Conservation (phyloP, 2,329 filamentous ascomycete species). For the Zopfia rhizophila region DNA sequence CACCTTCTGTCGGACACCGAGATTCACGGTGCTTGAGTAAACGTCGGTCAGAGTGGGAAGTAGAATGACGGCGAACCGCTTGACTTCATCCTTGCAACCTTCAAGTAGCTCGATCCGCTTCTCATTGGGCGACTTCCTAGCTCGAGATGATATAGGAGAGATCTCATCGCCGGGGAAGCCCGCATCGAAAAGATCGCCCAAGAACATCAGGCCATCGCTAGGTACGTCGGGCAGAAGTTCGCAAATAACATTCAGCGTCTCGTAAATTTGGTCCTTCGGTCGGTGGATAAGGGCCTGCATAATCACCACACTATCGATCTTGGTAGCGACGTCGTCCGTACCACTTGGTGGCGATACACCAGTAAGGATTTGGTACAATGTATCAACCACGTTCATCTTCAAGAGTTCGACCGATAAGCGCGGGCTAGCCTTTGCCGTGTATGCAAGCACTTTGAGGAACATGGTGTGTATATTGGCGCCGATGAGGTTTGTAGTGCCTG, state of each 20-base stretch:
- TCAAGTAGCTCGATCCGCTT: conserved; percentile 84
- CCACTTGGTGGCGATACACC: conserved; percentile 90
- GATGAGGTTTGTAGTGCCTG: conserved; percentile 95
- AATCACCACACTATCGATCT: conserved; percentile 95
- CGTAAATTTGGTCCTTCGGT: conserved; percentile 93
- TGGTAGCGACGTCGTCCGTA: conserved; percentile 79
- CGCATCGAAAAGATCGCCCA: conserved; percentile 62
- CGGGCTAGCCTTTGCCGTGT: conserved; percentile 89
- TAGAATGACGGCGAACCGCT: conserved; percentile 90
- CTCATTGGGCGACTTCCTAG: conserved; percentile 73
- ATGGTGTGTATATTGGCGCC: conserved; percentile 95
- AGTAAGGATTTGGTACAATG: conserved; percentile 94
- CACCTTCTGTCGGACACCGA: conserved; percentile 94
- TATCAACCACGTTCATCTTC: conserved; percentile 97
- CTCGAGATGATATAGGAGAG: conserved; percentile 54
- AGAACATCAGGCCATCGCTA: conserved; percentile 62
- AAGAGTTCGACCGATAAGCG: conserved; percentile 87
- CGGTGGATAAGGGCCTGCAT: conserved; percentile 99
- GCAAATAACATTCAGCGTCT: conserved; percentile 97
- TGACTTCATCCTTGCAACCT: conserved; percentile 85
- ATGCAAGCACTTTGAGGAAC: conserved; percentile 90
- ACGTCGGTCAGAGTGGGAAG: conserved; percentile 96
- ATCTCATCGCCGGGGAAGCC: conserved; percentile 60
- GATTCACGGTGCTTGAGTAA: conserved; percentile 96
- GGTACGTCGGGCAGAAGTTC: conserved; percentile 85